Conservation (phyloP, 2,329 filamentous ascomycete genomes). For the Trichophyton simii region DNA sequence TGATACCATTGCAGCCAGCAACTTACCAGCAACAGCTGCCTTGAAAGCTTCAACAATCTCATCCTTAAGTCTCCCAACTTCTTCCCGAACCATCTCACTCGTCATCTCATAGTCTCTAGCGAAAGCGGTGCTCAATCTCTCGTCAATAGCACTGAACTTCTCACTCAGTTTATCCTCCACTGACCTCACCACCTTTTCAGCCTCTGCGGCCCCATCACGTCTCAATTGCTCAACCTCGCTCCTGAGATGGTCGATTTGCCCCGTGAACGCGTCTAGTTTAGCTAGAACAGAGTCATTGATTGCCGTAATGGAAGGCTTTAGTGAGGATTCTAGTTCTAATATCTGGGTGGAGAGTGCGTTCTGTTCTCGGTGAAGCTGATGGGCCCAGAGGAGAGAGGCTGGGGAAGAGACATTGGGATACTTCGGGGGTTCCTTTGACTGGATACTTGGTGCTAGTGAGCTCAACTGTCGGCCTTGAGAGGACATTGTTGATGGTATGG, state of each 20-base stretch:
- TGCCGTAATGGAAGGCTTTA: neutral
- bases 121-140: neutral
- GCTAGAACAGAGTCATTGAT: neutral
- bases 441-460: neutral
- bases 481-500: slow-evolving; percentile 4
- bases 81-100: slow-evolving; percentile 1
- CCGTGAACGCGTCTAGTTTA: neutral
- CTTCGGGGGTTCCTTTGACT: neutral
- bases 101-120: slow-evolving; percentile 1
- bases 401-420: slow-evolving; percentile 9
- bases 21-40: neutral
- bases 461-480: slow-evolving; percentile 6
- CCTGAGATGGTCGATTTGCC: neutral
- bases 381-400: slow-evolving; percentile 26
- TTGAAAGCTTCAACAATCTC: neutral
- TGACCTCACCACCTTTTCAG: neutral
- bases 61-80: neutral
- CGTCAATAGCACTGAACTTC: neutral
- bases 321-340: slow-evolving; percentile 14
- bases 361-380: slow-evolving; percentile 29
- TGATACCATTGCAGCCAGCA: neutral
- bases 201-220: slow-evolving; percentile 14
- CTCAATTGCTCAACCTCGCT: neutral
- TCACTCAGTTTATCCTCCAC: neutral
- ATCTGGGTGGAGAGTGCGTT: slow-evolving; percentile 21